phyloP scores from a whole-genome alignment of 208 protist genomes.

The Trypanosoma lewisi region DNA sequence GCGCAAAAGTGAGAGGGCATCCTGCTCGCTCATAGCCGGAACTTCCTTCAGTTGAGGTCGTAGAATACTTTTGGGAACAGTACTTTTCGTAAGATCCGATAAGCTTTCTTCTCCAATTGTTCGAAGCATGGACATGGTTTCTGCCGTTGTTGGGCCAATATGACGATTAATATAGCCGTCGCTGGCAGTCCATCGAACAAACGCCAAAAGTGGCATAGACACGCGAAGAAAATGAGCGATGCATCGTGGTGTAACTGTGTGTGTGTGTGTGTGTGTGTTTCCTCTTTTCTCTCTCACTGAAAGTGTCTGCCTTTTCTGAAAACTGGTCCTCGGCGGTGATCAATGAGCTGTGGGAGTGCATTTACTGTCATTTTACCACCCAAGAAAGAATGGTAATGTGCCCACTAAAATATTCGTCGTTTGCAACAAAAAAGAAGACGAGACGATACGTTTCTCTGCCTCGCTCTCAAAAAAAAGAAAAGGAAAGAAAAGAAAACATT shows the following conservation, averaged over 20 bases:
- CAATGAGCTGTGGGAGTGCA: too few species aligned
- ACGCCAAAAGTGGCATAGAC: background rate
- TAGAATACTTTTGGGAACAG: constrained; percentile 69
- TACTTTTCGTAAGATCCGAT: constrained; percentile 71
- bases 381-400: too few species aligned
- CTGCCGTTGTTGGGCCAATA: constrained; percentile 78
- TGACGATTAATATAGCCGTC: constrained; percentile 92
- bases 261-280: too few species aligned
- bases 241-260: constrained; percentile 30
- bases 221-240: constrained; percentile 33
- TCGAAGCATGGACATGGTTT: constrained; percentile 90
- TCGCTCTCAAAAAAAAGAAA: too few species aligned
- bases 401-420: too few species aligned
- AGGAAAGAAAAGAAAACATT: too few species aligned
- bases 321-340: too few species aligned
- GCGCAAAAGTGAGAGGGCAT: constrained; percentile 62
- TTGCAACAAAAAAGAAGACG: too few species aligned
- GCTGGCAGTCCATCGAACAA: constrained; percentile 47
- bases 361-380: too few species aligned
- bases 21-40: constrained; percentile 64
- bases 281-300: too few species aligned
- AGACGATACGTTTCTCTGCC: too few species aligned
- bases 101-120: constrained; percentile 67
- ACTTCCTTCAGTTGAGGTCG: constrained; percentile 46
- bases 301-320: too few species aligned